A percentile compares a stretch with the other conserved stretches of the same genome.
Conservation (phyloP, 2,329 filamentous ascomycete genomes). For the Fusarium aywerte region DNA sequence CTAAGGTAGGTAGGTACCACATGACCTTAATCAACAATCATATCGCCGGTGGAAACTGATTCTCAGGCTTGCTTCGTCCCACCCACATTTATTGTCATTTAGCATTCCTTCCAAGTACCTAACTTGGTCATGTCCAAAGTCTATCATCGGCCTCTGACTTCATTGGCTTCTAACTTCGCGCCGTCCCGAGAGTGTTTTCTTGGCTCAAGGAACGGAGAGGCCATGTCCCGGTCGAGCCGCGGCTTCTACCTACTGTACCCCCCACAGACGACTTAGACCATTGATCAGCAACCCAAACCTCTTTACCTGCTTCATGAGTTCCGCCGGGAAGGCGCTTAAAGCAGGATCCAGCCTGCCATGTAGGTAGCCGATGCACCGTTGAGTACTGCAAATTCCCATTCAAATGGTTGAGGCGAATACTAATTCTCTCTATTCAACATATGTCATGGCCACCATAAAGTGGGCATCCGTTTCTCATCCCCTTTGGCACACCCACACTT, state of each 20-base stretch:
- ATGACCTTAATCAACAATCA: neutral
- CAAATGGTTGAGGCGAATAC: neutral
- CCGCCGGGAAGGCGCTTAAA: neutral
- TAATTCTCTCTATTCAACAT: neutral
- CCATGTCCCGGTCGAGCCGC: neutral
- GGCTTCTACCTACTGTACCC: neutral
- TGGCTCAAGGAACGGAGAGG: neutral
- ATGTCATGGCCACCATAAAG: slow-evolving; percentile 4
- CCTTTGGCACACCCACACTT: neutral
- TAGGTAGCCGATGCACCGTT: neutral
- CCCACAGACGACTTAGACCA: neutral
- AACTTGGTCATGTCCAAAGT: slow-evolving; percentile 3
- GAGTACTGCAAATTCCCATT: neutral
- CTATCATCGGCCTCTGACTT: slow-evolving; percentile 7
- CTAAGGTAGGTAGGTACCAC: neutral
- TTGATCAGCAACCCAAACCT: neutral
- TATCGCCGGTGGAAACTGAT: neutral
- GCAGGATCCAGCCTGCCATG: neutral
- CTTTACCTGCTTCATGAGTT: neutral
- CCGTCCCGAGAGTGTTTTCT: slow-evolving; percentile 14
- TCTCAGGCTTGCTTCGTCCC: neutral
- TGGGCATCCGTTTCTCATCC: neutral
- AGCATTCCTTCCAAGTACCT: slow-evolving; percentile 29
- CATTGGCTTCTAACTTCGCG: slow-evolving; percentile 30
- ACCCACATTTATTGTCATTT: slow-evolving; percentile 11